These are phyloP conservation scores for Musa beccarii DNA, from an alignment of 176 grass and related monocot species.

Conservation along the genomic window DNA sequence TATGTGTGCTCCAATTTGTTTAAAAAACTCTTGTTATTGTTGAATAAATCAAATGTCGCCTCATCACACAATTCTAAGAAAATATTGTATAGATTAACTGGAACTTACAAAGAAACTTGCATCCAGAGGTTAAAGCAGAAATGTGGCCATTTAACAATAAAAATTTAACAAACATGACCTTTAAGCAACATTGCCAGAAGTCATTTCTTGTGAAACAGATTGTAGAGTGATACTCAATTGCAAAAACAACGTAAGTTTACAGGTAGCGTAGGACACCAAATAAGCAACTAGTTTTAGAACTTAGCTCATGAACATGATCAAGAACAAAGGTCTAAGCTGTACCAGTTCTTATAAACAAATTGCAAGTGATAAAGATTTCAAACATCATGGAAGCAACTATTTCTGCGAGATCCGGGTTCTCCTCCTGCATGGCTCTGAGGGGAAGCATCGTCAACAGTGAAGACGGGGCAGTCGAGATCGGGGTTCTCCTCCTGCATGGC, in stretches of 20 bases:
- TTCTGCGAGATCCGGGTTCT: no score
- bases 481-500: conserved; percentile 61
- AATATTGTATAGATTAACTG: no score
- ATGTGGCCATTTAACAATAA: not conserved
- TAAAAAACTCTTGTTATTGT: no score
- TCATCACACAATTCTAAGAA: no score
- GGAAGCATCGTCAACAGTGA: conserved; percentile 70
- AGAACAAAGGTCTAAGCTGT: not conserved
- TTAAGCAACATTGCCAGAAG: not conserved
- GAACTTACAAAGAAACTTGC: no score
- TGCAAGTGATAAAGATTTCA: not conserved
- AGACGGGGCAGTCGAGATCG: conserved; percentile 49
- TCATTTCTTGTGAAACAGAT: not conserved
- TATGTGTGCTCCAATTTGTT: no score
- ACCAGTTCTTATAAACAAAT: not conserved
- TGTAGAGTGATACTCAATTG: not conserved
- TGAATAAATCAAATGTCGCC: no score
- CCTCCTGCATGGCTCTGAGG: no score
- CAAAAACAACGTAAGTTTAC: not conserved
- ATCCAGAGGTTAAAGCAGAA: not conserved
- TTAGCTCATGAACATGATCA: not conserved
- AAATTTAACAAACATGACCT: not conserved
- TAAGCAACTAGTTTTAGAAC: not conserved
- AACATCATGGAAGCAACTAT: not conserved
- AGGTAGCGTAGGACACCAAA: not conserved